These are phyloP conservation scores for Brassica juncea DNA, from an alignment of 345 rosid genomes.

Conservation along the genomic window DNA sequence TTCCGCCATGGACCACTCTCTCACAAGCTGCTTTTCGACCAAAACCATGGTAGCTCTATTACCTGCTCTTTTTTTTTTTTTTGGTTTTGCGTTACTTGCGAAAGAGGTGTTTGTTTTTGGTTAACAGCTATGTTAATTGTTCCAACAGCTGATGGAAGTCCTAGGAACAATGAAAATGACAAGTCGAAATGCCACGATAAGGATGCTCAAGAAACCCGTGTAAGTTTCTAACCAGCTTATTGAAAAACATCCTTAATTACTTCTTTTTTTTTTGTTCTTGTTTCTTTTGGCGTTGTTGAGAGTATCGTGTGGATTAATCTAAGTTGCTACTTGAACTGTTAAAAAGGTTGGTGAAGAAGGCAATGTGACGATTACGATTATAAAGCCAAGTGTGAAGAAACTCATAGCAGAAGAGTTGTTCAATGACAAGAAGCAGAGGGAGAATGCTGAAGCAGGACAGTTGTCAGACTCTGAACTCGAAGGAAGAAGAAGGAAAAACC, in stretches of 20 bases:
- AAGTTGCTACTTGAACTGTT: conserved; percentile 28
- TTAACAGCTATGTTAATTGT: not conserved
- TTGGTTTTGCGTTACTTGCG: not conserved
- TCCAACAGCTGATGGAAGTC: conserved; percentile 54
- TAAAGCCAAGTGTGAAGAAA: conserved; percentile 80
- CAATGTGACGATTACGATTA: conserved; percentile 37
- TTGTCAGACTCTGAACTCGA: conserved; percentile 51
- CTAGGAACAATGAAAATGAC: conserved; percentile 43
- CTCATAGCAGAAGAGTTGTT: conserved; percentile 93
- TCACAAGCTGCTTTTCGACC: conserved; percentile 68
- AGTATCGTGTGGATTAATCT: conserved; percentile 12
- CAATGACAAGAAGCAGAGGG: conserved; percentile 49
- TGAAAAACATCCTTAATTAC: not conserved
- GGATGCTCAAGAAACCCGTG: conserved; percentile 47
- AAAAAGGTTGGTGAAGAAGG: conserved; percentile 58
- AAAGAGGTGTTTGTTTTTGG: not conserved
- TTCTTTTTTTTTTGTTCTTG: not conserved
- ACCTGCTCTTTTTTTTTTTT: not conserved
- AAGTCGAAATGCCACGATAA: conserved; percentile 40
- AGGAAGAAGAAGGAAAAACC: conserved; percentile 50
- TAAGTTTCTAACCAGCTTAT: conserved; percentile 39
- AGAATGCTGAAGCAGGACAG: conserved; percentile 46
- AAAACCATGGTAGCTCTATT: conserved; percentile 38
- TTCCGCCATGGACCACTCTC: conserved; percentile 66
- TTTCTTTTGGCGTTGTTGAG: not conserved